Evolutionary conservation across 441 rosid species (phyloP).

Genomic region (Cnidoscolus chayamansa): DNA sequence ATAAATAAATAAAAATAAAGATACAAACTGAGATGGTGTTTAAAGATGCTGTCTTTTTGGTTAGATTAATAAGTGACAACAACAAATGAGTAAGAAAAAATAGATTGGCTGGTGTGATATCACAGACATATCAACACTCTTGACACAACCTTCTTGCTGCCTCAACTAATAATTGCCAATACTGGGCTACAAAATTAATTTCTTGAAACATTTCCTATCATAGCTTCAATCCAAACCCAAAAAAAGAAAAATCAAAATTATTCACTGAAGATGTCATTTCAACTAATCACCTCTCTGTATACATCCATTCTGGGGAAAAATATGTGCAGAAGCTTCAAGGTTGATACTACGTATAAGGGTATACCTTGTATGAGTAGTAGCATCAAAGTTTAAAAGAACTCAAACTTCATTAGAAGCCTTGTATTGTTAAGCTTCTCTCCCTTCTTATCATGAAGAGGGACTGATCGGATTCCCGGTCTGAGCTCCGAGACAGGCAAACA

Average conservation of each 20-base stretch:
- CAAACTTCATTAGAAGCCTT: conserved; percentile 70
- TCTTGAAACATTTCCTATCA: not conserved
- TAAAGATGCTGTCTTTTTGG: not conserved
- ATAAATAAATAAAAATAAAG: too few relatives aligned
- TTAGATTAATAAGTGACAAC: not conserved
- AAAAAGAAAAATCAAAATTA: not conserved
- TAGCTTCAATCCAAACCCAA: conserved; percentile 10
- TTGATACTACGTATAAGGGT: not conserved
- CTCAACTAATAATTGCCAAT: not conserved
- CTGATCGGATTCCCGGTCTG: conserved; percentile 68
- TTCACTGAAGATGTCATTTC: conserved; percentile 3
- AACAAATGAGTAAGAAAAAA: not conserved
- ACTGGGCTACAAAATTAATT: not conserved
- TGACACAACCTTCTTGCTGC: conserved; percentile 10
- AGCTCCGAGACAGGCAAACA: conserved; percentile 66
- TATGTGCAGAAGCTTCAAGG: not conserved
- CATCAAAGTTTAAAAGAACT: conserved; percentile 37
- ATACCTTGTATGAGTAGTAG: not conserved
- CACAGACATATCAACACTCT: conserved; percentile 1
- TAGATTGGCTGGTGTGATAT: not conserved
- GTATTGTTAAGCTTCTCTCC: conserved; percentile 58
- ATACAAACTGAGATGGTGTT: too few relatives aligned
- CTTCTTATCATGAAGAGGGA: conserved; percentile 45
- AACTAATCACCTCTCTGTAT: not conserved
- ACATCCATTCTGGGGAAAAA: not conserved